Conservation (phyloP, 306 rosid species). For the Potentilla sterilis region DNA sequence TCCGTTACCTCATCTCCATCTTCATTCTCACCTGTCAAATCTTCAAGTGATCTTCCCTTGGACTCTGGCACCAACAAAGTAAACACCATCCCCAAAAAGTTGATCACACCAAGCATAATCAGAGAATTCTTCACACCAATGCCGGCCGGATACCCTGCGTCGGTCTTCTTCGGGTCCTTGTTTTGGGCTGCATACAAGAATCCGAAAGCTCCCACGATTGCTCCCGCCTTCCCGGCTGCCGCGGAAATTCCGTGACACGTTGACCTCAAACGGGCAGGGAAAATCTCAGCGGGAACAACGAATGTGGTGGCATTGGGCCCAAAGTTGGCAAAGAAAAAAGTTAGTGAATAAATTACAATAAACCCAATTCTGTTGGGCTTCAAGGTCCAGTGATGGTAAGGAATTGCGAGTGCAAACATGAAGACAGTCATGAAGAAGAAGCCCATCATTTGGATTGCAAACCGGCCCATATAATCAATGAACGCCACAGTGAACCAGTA, state of each 20-base stretch:
- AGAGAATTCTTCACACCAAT: conserved; percentile 73
- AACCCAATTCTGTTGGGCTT: conserved; percentile 55
- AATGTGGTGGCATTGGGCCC: conserved; percentile 94
- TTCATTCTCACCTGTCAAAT: conserved; percentile 70
- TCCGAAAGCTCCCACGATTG: conserved; percentile 86
- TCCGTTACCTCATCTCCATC: conserved; percentile 23
- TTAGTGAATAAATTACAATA: conserved; percentile 60
- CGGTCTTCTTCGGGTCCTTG: conserved; percentile 25
- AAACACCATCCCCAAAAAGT: conserved; percentile 55
- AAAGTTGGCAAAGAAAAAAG: conserved; percentile 86
- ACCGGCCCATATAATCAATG: conserved; percentile 70
- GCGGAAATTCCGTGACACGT: conserved; percentile 95
- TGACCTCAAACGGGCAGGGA: conserved; percentile 84
- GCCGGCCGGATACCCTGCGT: conserved; percentile 71
- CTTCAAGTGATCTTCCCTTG: conserved; percentile 83
- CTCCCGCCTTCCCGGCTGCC: conserved; percentile 88
- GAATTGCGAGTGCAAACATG: conserved; percentile 87
- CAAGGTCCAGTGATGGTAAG: conserved; percentile 76
- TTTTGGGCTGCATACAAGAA: conserved; percentile 79
- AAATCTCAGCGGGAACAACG: conserved; percentile 84
- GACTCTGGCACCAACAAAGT: conserved; percentile 85
- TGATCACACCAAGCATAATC: conserved; percentile 64
- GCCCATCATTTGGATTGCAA: conserved; percentile 77
- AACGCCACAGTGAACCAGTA: conserved; percentile 79
- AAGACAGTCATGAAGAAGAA: conserved; percentile 91